phyloP scores from a whole-genome alignment of 495 filamentous ascomycete genomes.

The Lichenothelia convexa region DNA sequence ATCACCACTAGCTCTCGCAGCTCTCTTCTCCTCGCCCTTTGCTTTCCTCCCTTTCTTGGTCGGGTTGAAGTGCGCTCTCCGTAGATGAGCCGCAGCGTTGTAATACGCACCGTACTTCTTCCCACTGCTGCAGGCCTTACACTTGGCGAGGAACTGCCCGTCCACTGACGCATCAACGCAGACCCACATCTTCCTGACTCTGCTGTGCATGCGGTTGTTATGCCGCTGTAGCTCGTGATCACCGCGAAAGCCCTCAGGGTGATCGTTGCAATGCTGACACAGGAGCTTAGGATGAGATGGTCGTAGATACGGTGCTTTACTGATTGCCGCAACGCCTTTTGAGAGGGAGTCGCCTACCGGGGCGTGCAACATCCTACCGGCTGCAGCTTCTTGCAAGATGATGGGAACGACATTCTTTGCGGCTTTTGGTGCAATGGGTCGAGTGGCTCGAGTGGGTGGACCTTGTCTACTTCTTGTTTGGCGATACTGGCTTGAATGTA shows the following conservation, averaged over 20 bases:
- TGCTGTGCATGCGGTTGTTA: slow-evolving; percentile 57
- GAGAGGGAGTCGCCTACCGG: slow-evolving; percentile 39
- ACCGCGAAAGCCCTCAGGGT: slow-evolving; percentile 77
- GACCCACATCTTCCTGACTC: slow-evolving; percentile 61
- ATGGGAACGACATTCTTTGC: slow-evolving; percentile 2
- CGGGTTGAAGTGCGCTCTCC: slow-evolving; percentile 72
- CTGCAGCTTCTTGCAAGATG: slow-evolving; percentile 8
- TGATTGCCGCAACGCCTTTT: slow-evolving; percentile 42
- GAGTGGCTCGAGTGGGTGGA: slow-evolving; percentile 8
- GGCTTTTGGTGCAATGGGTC: slow-evolving; percentile 12
- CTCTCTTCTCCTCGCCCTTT: slow-evolving; percentile 46
- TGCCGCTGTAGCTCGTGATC: slow-evolving; percentile 87
- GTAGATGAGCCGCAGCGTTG: slow-evolving; percentile 83
- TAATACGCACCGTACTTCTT: slow-evolving; percentile 89
- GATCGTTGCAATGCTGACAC: slow-evolving; percentile 55
- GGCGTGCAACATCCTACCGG: slow-evolving; percentile 35
- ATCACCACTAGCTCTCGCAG: slow-evolving; percentile 70
- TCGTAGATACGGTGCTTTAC: slow-evolving; percentile 54
- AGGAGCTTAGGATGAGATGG: slow-evolving; percentile 59
- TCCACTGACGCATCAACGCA: slow-evolving; percentile 39
- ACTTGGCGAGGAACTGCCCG: slow-evolving; percentile 44
- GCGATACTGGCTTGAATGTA: slow-evolving; percentile 8
- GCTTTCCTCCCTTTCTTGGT: slow-evolving; percentile 35
- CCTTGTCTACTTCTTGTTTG: slow-evolving; percentile 14
- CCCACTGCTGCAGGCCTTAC: slow-evolving; percentile 61